These are phyloP conservation scores for Suillus sp. DNA, from an alignment of 768 basidiomycete genomes.

Conservation along the genomic window DNA sequence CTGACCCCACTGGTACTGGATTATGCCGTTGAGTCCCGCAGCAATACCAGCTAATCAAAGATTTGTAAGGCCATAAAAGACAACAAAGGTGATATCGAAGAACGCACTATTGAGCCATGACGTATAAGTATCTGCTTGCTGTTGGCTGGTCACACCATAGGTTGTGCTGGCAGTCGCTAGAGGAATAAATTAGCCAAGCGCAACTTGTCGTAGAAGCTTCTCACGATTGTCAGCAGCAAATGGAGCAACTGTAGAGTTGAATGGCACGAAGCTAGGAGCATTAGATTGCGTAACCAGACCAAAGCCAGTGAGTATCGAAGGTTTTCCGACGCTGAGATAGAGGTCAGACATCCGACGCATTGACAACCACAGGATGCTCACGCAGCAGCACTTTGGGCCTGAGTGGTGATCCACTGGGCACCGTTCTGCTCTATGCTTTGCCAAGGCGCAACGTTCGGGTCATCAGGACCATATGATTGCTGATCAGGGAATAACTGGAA, in stretches of 20 bases:
- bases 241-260: conserved; percentile 53
- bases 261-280: conserved; percentile 58
- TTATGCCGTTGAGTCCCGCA: conserved; percentile 34
- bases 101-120: conserved; percentile 55
- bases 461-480: conserved; percentile 49
- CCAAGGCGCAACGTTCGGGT: conserved; percentile 52
- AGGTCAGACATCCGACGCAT: conserved; percentile 14
- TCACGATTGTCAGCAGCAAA: conserved; percentile 38
- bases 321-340: conserved; percentile 52
- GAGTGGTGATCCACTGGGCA: conserved; percentile 54
- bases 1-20: conserved; percentile 56
- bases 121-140: conserved; percentile 54
- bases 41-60: conserved; percentile 40
- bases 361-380: conserved; percentile 31
- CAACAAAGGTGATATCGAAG: neutral
- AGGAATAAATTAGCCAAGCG: conserved; percentile 2
- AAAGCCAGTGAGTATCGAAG: conserved; percentile 53
- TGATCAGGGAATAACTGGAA: conserved; percentile 76
- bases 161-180: conserved; percentile 21
- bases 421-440: conserved; percentile 55
- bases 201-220: conserved; percentile 3
- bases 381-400: conserved; percentile 47
- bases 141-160: conserved; percentile 53
- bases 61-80: conserved; percentile 1
- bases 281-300: conserved; percentile 64